Evolutionary conservation across 2,329 filamentous ascomycete genomes (phyloP), one percentile per base, ranked within the genome.

Genomic region (Trichoderma polysporum): DNA sequence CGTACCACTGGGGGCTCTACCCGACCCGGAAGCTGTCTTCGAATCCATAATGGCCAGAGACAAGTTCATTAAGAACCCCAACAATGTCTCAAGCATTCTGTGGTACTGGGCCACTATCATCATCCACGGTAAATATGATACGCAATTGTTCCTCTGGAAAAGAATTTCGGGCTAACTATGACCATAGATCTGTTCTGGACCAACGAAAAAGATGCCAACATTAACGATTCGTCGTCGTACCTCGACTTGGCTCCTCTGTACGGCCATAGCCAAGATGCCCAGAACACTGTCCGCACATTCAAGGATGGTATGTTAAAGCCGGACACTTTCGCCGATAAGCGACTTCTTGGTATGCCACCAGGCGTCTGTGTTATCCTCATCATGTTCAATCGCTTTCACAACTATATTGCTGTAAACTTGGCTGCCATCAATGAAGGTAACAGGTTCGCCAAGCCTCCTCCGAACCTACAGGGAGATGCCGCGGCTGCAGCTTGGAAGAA

Each of bases 351-450:
- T 10, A 89, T 91, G 73, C 91, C 91, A 0, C 89, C 91, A 0
- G 90, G 90, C 13, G 90, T 91, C 4, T 85, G 87, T 66, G 88
- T 91, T 4, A 73, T 94, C 3, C 79, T 94, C 31, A 84, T 94
- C 77, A 92, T 93, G 90, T 90, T 93, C 79, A 90, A 90, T 73
- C 86, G 89, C 27, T 96, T 96, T 79, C 94, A 97, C 79, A 97
- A 98, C 78, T 85, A 95, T 70, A 87, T 93, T 0, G 93, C 91
- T 1, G 86, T 88, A 63, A 90, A 94, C 68, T 81, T 97, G 19
- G 91, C 91, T 0, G 80, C 85, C n/a, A 94, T 97, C 78, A 97
- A 97, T 73, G 94, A 97, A 73, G 87, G 88, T 52, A 89, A 88
- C 17, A 86, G 91, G 25, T 97, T 97, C 78, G 86, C 84, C 0